Base-by-base conservation (phyloP, 768 basidiomycete genomes). In the Porphyrellus cyaneotinctus region DNA sequence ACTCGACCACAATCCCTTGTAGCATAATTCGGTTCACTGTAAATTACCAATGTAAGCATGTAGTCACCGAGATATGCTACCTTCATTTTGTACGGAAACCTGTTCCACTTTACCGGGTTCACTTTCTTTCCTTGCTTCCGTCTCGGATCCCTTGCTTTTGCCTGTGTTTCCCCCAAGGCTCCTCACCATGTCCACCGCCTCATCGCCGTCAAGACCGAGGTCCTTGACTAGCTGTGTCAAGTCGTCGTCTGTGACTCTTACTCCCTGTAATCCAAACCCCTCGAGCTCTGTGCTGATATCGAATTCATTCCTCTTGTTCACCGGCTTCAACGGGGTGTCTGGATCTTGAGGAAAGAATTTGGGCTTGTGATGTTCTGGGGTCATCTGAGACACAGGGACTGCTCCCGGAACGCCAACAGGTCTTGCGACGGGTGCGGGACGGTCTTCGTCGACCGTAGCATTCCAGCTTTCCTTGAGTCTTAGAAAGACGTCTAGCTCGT, bases 321-420 rank as follows among this genome's bases (percentile, higher is more conserved):
- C 76, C 4, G 83, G 79, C 53, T 74, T 79, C 42, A 76, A 65
- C 13, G 79, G 79, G n/a, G 76, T 77, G 13, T 68, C 62, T 0
- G 72, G 66, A 37, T 73, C 66, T 37, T 59, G 64, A 45, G 81
- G 76, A 36, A 82, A 74, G 43, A 82, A 74, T 61, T 81, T 79
- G 50, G 75, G 77, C 61, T 74, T 82, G 60, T 91, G 75, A 43
- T 77, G 85, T 36, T 85, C 81, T n/a, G 87, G 86, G 8, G 85
- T 87, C 85, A 91, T 91, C 64, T 91, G 81, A 9, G 83, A 71
- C 11, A 90, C 88, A 9, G 82, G 75, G 26, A 79, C 74, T 0
- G 87, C 91, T 4, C 91, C 91, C 3, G 91, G 88, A 7, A 93
- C 87, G 49, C 90, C 91, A 46, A 91, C 78, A 12, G 87, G 83